A percentile compares a stretch with the other conserved stretches of the same genome.
Conservation (phyloP, 768 basidiomycete genomes). For the Rhizopogon rudus region DNA sequence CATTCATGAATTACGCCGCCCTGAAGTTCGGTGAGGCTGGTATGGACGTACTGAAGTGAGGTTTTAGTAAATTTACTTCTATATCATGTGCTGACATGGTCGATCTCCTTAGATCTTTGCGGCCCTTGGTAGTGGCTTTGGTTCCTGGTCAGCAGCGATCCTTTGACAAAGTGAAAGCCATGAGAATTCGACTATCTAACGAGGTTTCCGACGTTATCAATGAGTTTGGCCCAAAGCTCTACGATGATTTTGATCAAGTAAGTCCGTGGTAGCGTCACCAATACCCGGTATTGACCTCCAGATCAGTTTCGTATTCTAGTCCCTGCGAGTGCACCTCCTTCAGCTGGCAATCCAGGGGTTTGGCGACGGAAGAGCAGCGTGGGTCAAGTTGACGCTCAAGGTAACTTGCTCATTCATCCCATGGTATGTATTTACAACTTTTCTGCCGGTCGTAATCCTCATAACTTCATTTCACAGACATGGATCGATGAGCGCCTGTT, state of each 20-base stretch:
- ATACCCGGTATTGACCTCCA: slow-evolving; percentile 1
- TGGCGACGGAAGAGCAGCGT: slow-evolving; percentile 78
- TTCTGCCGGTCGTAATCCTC: not conserved
- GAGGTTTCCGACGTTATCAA: slow-evolving; percentile 83
- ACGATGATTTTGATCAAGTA: slow-evolving; percentile 83
- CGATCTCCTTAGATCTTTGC: slow-evolving; percentile 62
- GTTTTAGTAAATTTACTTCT: slow-evolving; percentile 2
- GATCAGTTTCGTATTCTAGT: slow-evolving; percentile 71
- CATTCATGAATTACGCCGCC: slow-evolving; percentile 88
- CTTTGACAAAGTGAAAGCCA: slow-evolving; percentile 69
- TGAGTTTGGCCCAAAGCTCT: slow-evolving; percentile 83
- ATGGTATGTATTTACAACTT: slow-evolving; percentile 48
- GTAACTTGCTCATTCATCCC: slow-evolving; percentile 80
- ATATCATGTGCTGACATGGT: not conserved
- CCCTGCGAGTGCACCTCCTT: slow-evolving; percentile 80
- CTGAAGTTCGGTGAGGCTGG: slow-evolving; percentile 98
- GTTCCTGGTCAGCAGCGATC: slow-evolving; percentile 85
- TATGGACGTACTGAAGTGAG: slow-evolving; percentile 94
- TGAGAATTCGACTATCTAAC: slow-evolving; percentile 71
- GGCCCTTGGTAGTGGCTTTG: slow-evolving; percentile 82
- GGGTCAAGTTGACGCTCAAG: slow-evolving; percentile 83
- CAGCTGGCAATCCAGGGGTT: slow-evolving; percentile 65
- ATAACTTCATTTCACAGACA: slow-evolving; percentile 33
- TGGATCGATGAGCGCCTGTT: slow-evolving; percentile 95
- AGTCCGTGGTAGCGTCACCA: slow-evolving; percentile 10